Base-by-base conservation (phyloP, 2,329 filamentous ascomycete species). In the Ceratocystis ficicola region DNA sequence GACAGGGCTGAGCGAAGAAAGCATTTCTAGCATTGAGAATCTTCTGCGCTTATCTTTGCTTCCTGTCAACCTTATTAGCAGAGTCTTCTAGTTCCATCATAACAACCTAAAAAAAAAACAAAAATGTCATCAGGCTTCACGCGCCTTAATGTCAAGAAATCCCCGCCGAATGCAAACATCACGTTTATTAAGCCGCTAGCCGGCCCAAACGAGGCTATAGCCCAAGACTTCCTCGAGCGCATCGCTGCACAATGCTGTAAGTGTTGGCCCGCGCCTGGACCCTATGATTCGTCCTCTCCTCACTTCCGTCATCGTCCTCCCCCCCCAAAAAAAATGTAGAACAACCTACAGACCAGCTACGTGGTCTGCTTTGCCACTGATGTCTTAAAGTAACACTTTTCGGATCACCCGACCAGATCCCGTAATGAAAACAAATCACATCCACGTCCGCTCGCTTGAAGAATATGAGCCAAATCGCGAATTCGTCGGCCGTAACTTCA, bases 401-500 rank as follows among this genome's bases (percentile, higher is more conserved):
- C 15, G 22, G 25, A 15, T 17, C 12, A 25, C 30, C 28, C 5
- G 22, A 22, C 15, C 65, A 83, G 82, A 82, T 28, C 90, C 90
- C 1, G 79, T 90, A 61, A 89, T 89, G 86, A 83, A 81, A 70
- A 80, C 83, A 52, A 77, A 89, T 69, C 77, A 83, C 71, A 77
- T 90, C 28, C 81, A 80, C 32, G 82, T 89, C 12, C 48, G 68
- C 73, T 82, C 86, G 1, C 79, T 95, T 0, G 90, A 95, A 74
- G 90, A 95, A 73, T 90, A 89, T 72, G 85, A 87, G 65, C 85
- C 87, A 1, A 95, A 95, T 71, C 77, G 77, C 52, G 89, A 95
- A 74, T 95, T 95, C 71, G 85, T 90, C 50, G 90, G 90, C 2
- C 87, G 90, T 65, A 95, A 95, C 73, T 95, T 95, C 79, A 95